Percentiles rank a stretch among this genome's conserved stretches.
Conservation (phyloP, 139 green algal genomes). For the Tetradesmus lagerheimii region DNA sequence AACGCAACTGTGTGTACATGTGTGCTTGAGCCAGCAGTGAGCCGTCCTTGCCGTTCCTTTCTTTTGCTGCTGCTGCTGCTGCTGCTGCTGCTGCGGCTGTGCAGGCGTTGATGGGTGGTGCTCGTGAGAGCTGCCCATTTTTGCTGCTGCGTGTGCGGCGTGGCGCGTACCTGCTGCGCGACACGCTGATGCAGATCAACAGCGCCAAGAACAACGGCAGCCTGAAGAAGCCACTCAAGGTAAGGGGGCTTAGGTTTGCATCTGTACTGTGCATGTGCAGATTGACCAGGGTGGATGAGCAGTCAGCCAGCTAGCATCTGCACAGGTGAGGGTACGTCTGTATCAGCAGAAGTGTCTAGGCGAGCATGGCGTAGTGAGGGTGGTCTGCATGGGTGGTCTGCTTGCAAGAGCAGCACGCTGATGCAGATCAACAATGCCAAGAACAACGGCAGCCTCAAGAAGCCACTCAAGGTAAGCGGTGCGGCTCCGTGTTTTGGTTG, state of each 20-base stretch:
- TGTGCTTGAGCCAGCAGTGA: no score
- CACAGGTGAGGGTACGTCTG: no score
- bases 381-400: no score
- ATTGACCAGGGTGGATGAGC: background rate
- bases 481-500: no score
- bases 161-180: slow-evolving; percentile 78
- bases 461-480: no score
- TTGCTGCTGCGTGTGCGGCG: slow-evolving; percentile 74
- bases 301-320: background rate
- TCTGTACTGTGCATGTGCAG: no score
- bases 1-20: no score
- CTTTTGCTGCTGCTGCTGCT: background rate
- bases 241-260: slow-evolving; percentile 17
- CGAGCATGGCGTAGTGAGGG: no score
- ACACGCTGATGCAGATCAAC: slow-evolving; percentile 87
- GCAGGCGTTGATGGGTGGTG: slow-evolving; percentile 32
- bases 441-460: no score
- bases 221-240: slow-evolving; percentile 81
- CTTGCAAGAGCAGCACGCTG: no score
- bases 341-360: no score
- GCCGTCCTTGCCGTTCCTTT: background rate
- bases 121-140: slow-evolving; percentile 57
- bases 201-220: slow-evolving; percentile 60
- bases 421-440: no score
- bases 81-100: background rate